These are phyloP conservation scores for Rhodosporidiobolus odoratus DNA, from an alignment of 768 basidiomycete genomes.

Conservation along the genomic window DNA sequence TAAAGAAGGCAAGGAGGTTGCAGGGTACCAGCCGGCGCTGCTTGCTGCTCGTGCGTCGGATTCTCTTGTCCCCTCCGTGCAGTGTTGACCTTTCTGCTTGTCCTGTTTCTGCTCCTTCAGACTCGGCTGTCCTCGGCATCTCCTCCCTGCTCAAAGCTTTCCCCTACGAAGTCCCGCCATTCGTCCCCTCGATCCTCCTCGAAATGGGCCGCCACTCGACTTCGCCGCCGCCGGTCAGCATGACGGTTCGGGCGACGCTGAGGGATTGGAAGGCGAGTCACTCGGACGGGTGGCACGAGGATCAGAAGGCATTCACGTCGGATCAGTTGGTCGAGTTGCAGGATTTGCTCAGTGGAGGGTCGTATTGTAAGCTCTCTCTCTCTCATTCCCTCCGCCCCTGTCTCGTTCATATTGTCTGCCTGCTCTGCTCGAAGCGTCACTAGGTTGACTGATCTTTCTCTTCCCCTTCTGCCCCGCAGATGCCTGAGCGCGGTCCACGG, in stretches of 20 bases:
- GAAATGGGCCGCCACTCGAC: constrained; percentile 70
- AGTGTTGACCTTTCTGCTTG: neutral
- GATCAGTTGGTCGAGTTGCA: constrained; percentile 58
- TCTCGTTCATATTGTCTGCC: no score
- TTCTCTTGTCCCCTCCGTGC: neutral
- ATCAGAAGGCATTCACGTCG: constrained; percentile 75
- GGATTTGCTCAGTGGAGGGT: constrained; percentile 33
- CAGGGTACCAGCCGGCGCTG: constrained; percentile 61
- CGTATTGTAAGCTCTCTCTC: no score
- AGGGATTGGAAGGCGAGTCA: constrained; percentile 44
- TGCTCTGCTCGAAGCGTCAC: no score
- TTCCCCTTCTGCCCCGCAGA: no score
- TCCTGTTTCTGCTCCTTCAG: neutral
- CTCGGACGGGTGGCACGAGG: constrained; percentile 60
- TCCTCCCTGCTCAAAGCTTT: constrained; percentile 89
- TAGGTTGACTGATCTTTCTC: no score
- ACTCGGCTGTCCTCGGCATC: constrained; percentile 89
- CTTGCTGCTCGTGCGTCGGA: constrained; percentile 57
- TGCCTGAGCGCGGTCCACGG: no score
- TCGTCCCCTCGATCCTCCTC: constrained; percentile 81
- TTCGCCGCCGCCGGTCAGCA: constrained; percentile 59
- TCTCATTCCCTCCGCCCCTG: no score
- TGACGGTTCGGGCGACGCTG: constrained; percentile 40
- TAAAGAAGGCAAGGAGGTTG: constrained; percentile 52
- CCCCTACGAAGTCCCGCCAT: constrained; percentile 90